Base-by-base conservation (phyloP, 2,329 filamentous ascomycete genomes). In the Diaporthe batatas region DNA sequence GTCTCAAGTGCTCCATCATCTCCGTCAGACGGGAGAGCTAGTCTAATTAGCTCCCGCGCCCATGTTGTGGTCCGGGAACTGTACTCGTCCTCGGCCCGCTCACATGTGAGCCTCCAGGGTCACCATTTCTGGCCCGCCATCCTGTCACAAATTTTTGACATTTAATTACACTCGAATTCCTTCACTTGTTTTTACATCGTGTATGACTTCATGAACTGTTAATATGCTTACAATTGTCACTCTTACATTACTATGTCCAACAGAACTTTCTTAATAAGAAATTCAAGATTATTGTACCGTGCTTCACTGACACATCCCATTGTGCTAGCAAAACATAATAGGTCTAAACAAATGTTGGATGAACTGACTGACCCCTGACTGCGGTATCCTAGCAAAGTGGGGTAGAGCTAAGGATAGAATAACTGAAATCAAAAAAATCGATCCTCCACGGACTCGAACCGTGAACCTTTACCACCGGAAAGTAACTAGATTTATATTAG, bases 391-490 rank as follows among this genome's bases (percentile, higher is more conserved):
- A 10, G 21, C 2, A 49, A 2, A 1, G 4, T 14, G 5, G 5
- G 10, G 5, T 25, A 51, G 5, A 51, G 10, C 3, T 25, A 18
- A 4, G 11, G n/a, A 23, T 12, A 51, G 44, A 8, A 2, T 1
- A 14, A 23, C n/a, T 12, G 18, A 1, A 2, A 0, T 51, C 1
- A 12, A 55, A 55, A 53, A 69, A 49, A 0, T 39, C 67, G 67
- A 69, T 55, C 67, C 54, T 55, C 67, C 67, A 47, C 53, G 67
- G 67, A 57, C 67, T 69, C 67, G 67, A 69, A 69, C 67, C 67
- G 53, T 57, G 67, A 69, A 58, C 67, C 67, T 69, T 49, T 57
- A 57, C 51, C 67, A 69, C 53, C 67, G 67, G 67, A 69, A 69
- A 57, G 51, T 57, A 57, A 58, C 42, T 64, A 23, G 8, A 8